A percentile compares a stretch with the other conserved stretches of the same genome.
phyloP scores from a whole-genome alignment of 1,284 basidiomycete genomes.

The Singerocomus inundabilis region DNA sequence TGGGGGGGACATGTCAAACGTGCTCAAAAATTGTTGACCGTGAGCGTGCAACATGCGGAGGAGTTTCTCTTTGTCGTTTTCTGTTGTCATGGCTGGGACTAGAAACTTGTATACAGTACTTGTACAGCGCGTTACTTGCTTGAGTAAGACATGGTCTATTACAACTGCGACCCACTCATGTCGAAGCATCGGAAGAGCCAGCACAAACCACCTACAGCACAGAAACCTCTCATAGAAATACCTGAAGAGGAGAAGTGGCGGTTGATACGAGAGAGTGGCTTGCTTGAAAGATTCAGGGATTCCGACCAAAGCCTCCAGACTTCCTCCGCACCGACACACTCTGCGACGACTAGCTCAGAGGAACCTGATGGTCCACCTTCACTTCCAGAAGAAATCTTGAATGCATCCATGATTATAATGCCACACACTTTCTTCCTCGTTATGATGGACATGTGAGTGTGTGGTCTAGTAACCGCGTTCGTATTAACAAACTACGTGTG shows the following conservation, averaged over 20 bases:
- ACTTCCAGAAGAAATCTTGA: constrained; percentile 70
- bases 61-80: constrained; percentile 38
- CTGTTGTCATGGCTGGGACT: constrained; percentile 12
- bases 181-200: constrained; percentile 39
- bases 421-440: constrained; percentile 70
- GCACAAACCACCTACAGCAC: constrained; percentile 17
- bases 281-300: constrained; percentile 48
- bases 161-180: constrained; percentile 26
- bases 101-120: background rate
- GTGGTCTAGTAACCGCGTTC: background rate
- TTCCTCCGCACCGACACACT: background rate
- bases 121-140: no score
- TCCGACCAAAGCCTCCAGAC: constrained; percentile 2
- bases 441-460: constrained; percentile 75
- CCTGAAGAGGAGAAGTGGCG: constrained; percentile 76
- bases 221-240: constrained; percentile 44
- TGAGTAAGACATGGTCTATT: background rate
- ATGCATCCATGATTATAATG: constrained; percentile 58
- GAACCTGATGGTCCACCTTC: constrained; percentile 41
- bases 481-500: constrained; percentile 6
- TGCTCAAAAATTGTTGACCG: constrained; percentile 59
- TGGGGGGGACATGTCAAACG: constrained; percentile 42
- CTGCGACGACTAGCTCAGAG: constrained; percentile 1
- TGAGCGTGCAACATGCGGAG: constrained; percentile 61
- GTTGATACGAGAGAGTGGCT: constrained; percentile 63